These are phyloP conservation scores for Beta lomatogona DNA, from an alignment of 179 eudicot genomes.

Conservation along the genomic window DNA sequence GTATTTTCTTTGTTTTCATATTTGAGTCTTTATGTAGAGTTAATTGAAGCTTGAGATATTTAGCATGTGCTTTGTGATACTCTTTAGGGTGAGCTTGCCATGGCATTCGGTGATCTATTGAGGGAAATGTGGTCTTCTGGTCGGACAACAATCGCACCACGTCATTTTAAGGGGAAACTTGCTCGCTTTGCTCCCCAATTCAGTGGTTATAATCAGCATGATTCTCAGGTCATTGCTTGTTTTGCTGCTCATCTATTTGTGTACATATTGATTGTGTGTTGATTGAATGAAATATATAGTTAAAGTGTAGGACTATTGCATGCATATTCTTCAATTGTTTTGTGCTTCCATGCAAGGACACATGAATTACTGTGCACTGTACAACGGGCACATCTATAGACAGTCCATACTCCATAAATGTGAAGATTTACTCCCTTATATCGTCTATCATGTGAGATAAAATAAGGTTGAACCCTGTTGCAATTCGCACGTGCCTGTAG, in stretches of 20 bases:
- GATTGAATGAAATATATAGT: too few relatives aligned
- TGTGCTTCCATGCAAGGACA: too few relatives aligned
- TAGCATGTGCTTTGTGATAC: conserved; percentile 24
- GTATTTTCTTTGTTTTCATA: conserved; percentile 5
- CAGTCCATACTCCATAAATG: too few relatives aligned
- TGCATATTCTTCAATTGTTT: too few relatives aligned
- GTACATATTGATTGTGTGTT: not conserved
- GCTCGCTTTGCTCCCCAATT: conserved; percentile 98
- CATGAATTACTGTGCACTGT: too few relatives aligned
- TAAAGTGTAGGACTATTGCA: too few relatives aligned
- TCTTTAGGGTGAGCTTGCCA: conserved; percentile 94
- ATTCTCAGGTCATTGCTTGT: conserved; percentile 71
- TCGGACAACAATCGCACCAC: conserved; percentile 71
- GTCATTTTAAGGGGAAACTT: conserved; percentile 89
- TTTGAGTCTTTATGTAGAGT: not conserved
- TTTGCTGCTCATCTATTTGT: not conserved
- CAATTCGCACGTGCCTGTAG: too few relatives aligned
- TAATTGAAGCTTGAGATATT: not conserved
- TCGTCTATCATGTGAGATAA: too few relatives aligned
- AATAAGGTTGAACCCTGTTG: too few relatives aligned
- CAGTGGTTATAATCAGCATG: conserved; percentile 99
- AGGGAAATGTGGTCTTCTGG: conserved; percentile 93
- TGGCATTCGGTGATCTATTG: conserved; percentile 91
- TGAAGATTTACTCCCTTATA: too few relatives aligned
- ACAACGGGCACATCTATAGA: too few relatives aligned